Percentiles rank a stretch among this genome's conserved stretches.
Conservation (phyloP, 192 early-diverging fungal species). For the Oehlia diaphana region DNA sequence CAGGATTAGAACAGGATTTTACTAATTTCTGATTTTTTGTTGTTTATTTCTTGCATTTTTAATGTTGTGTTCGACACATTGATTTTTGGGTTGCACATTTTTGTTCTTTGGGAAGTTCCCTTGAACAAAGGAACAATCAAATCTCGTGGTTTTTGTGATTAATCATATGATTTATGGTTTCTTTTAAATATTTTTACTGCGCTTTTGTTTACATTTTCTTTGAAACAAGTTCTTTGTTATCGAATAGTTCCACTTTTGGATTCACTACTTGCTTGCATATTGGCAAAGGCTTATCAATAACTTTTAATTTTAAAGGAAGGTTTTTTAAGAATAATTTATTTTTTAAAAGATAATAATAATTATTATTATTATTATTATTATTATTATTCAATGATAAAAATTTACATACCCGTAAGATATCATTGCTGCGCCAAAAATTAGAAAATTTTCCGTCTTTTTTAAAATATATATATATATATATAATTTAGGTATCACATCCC, state of each 20-base stretch:
- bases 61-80: neutral
- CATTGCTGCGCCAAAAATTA: too few species aligned
- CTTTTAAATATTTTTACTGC: neutral
- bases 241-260: neutral
- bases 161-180: neutral
- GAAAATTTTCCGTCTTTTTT: too few species aligned
- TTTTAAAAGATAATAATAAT: neutral
- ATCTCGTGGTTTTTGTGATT: neutral
- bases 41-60: conserved; percentile 1
- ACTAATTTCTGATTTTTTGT: neutral
- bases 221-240: neutral
- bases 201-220: neutral
- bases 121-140: neutral
- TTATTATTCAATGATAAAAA: too few species aligned
- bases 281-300: neutral
- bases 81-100: neutral
- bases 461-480: too few species aligned
- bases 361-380: too few species aligned
- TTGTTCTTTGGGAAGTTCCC: neutral
- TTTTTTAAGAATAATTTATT: too few species aligned
- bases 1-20: conserved; percentile 1
- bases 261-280: neutral
- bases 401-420: too few species aligned
- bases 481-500: too few species aligned
- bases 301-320: neutral